Base-by-base conservation (phyloP, 345 rosid species). In the Linum lewisii region DNA sequence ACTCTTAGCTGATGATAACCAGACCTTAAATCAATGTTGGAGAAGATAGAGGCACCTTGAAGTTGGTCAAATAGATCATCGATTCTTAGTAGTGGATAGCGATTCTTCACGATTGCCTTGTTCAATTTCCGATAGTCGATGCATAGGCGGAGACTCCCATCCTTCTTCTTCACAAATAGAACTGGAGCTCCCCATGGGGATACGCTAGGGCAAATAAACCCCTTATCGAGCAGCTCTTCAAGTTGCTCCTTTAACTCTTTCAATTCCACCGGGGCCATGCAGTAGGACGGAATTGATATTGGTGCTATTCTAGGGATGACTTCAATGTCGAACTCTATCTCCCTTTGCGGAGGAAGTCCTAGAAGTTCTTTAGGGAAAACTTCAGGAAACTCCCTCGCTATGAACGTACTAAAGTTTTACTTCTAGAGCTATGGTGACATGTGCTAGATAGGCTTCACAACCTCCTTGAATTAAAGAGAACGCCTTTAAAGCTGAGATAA, bases 81-180 rank as follows among this genome's bases (percentile, higher is more conserved):
- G 0, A 63, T 63, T 6, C 13, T 19, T 4, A 38, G 53, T 6
- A 63, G 7, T 1, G 20, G 50, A 21, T 44, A 45, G 3, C 21
- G 49, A 49, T 45, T 58, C 13, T 45, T 8, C 15, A 65, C 16
- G 0, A 7, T 65, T 0, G 34, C 23, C 19, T 21, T 45, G n/a
- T 65, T 57, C 5, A 57, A 8, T 8, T 47, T 13, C 29, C 47
- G 0, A 1, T 57, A 65, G 58, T 57, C 29, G 6, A 65, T 58
- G 47, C 56, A 25, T 1, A 65, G 9, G 10, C 21, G 32, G 16
- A 45, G 3, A 0, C 1, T 3, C 1, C 20, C 49, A 57, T 65
- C 63, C 16, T 42, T 65, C 50, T 65, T 65, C 32, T 26, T 65
- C 29, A 65, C 51, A 26, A 65, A 26, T 0, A 65, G 21, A 0